Evolutionary conservation across 192 early-diverging fungal species (phyloP).

Genomic region (Entophlyctis luteolus): DNA sequence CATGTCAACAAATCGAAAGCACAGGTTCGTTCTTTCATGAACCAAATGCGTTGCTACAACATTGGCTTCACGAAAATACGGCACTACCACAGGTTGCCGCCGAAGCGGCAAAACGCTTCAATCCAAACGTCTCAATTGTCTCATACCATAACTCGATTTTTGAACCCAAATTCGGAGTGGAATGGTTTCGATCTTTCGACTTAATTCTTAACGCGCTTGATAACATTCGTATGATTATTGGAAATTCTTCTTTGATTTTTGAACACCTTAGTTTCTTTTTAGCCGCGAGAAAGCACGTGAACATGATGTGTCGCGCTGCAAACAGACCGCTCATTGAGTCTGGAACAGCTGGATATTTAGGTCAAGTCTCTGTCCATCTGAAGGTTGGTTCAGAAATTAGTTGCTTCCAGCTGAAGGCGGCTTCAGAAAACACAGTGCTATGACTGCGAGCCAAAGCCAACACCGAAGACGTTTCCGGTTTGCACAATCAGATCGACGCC

Average conservation of each 20-base stretch:
- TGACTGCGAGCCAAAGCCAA: slow-evolving; percentile 86
- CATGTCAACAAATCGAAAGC: slow-evolving; percentile 94
- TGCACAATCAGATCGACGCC: slow-evolving; percentile 98
- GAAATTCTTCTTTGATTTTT: slow-evolving; percentile 2
- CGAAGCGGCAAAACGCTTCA: slow-evolving; percentile 79
- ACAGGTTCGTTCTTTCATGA: slow-evolving; percentile 46
- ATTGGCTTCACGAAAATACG: background rate
- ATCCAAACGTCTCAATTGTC: slow-evolving; percentile 71
- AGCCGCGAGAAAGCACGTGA: slow-evolving; percentile 92
- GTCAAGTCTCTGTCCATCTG: slow-evolving; percentile 84
- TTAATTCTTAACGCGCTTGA: slow-evolving; percentile 95
- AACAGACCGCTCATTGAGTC: slow-evolving; percentile 78
- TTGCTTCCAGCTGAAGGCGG: slow-evolving; percentile 75
- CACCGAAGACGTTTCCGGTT: slow-evolving; percentile 84
- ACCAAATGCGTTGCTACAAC: background rate
- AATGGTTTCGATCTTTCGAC: slow-evolving; percentile 85
- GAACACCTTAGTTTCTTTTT: background rate
- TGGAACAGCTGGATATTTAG: slow-evolving; percentile 90
- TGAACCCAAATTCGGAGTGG: slow-evolving; percentile 73
- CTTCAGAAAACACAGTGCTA: slow-evolving; percentile 76
- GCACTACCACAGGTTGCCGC: slow-evolving; percentile 72
- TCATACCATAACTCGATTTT: slow-evolving; percentile 87
- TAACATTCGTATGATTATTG: slow-evolving; percentile 68
- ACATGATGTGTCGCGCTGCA: slow-evolving; percentile 90
- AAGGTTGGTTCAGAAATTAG: slow-evolving; percentile 59